Evolutionary conservation across 1,284 basidiomycete genomes (phyloP).

Genomic region (Chiua sp.): DNA sequence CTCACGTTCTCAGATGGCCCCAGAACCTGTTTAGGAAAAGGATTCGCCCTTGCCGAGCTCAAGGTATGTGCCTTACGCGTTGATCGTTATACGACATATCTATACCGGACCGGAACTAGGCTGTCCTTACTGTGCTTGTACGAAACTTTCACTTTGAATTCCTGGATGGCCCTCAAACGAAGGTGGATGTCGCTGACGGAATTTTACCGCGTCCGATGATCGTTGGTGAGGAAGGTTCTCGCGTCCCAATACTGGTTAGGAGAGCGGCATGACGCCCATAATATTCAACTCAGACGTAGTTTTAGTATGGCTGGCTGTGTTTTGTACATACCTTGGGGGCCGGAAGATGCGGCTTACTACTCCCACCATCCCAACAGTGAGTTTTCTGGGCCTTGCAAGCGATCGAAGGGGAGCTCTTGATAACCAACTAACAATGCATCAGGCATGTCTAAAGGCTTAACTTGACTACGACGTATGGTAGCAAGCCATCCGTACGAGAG

Average conservation of each 20-base stretch:
- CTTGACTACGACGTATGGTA: too few species aligned
- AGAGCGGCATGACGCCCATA: conserved; percentile 5
- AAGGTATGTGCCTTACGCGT: conserved; percentile 13
- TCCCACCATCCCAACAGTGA: too few species aligned
- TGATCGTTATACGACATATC: too few species aligned
- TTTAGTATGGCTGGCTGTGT: background rate
- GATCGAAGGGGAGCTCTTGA: too few species aligned
- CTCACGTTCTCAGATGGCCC: conserved; percentile 57
- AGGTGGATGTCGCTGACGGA: conserved; percentile 40
- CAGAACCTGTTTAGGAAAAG: conserved; percentile 49
- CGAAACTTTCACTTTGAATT: conserved; percentile 51
- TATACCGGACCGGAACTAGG: conserved; percentile 34
- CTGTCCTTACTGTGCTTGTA: conserved; percentile 50
- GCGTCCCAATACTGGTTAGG: conserved; percentile 46
- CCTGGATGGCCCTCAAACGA: conserved; percentile 43
- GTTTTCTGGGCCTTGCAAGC: too few species aligned
- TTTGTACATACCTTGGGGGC: background rate
- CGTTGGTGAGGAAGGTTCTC: conserved; percentile 45
- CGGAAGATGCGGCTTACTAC: too few species aligned
- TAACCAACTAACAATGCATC: too few species aligned
- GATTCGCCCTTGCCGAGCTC: conserved; percentile 47
- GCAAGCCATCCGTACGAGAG: too few species aligned
- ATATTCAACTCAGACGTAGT: too few species aligned
- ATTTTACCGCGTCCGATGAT: conserved; percentile 51
- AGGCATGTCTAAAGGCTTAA: too few species aligned